These are phyloP conservation scores for Blastomyces silverae DNA, from an alignment of 2,329 filamentous ascomycete species.

Conservation along the genomic window DNA sequence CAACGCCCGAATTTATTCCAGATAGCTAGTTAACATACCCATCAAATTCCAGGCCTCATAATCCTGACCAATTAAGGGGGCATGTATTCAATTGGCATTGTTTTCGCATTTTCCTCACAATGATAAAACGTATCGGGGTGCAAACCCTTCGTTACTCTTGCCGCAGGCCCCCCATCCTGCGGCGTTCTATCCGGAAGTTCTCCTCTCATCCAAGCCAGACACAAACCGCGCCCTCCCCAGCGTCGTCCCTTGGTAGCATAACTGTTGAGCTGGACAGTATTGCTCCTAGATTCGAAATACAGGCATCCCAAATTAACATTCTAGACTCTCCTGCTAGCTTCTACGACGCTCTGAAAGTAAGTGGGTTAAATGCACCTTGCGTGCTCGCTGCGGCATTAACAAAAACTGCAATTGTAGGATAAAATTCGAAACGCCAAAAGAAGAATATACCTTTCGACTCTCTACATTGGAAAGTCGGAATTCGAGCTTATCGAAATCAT, in stretches of 20 bases:
- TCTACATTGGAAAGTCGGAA: conserved; percentile 94
- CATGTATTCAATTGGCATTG: background rate
- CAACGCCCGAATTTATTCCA: background rate
- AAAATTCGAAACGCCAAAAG: conserved; percentile 74
- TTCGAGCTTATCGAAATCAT: conserved; percentile 77
- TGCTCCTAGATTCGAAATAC: conserved; percentile 81
- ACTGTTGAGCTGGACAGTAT: conserved; percentile 76
- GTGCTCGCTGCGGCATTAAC: background rate
- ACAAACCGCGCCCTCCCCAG: conserved; percentile 25
- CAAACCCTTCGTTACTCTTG: conserved; percentile 33
- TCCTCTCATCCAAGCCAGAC: conserved; percentile 29
- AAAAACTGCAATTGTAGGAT: conserved; percentile 41
- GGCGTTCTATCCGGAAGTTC: conserved; percentile 36
- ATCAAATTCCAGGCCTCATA: background rate
- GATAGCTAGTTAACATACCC: background rate
- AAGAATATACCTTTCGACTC: conserved; percentile 85
- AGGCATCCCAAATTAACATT: conserved; percentile 72
- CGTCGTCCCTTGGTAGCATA: conserved; percentile 51
- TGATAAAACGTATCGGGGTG: conserved; percentile 39
- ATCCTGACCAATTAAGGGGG: background rate
- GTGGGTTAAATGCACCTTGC: conserved; percentile 7
- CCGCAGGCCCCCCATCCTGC: conserved; percentile 30
- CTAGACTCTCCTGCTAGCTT: conserved; percentile 78
- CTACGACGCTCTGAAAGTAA: conserved; percentile 81
- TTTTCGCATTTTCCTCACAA: conserved; percentile 19